Evolutionary conservation across 495 filamentous ascomycete species (phyloP), one percentile per base, ranked within the genome.

Genomic region (Lasiosphaeris hirsuta): DNA sequence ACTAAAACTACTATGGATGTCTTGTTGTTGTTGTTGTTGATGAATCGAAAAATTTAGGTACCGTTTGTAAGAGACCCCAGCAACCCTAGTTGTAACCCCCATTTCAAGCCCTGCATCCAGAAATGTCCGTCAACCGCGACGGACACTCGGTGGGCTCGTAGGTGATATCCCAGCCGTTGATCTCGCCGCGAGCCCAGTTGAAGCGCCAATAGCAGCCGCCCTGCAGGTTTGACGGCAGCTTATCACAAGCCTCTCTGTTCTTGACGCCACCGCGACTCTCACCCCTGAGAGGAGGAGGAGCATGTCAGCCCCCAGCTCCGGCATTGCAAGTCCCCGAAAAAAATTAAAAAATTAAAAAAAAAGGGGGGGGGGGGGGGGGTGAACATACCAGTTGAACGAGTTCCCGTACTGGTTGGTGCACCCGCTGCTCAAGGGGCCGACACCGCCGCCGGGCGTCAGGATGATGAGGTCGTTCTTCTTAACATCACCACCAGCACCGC

Each of bases 191-290:
- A 1, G 60, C 62, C 75, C 76, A 83, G 61, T 81, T 78, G 60
- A 79, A 83, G 53, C 79, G 72, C 72, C 76, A 83, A 39, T 73
- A 71, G 64, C 80, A 82, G 7, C 80, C 80, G 5, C 67, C 62
- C 63, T 75, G 71, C n/a, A 83, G 61, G 48, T 72, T 73, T 34
- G 63, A 58, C n/a, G 79, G 79, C 53, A 82, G 72, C 4, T 50
- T 48, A 41, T 74, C 67, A 61, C 80, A 82, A 5, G 67, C 66
- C n/a, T 73, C 66, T 37, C 74, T 63, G 38, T 57, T 72, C 4
- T 63, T 63, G 58, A 78, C 68, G 51, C 80, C 80, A 35, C 79
- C 80, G 59, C 76, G 77, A 36, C 67, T 64, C n/a, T 63, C 59
- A 48, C 80, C 80, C 79, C 79, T 80, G 34, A 10, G n/a, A n/a